phyloP scores from a whole-genome alignment of 2,329 filamentous ascomycete genomes.

The Beauveria asiatica region DNA sequence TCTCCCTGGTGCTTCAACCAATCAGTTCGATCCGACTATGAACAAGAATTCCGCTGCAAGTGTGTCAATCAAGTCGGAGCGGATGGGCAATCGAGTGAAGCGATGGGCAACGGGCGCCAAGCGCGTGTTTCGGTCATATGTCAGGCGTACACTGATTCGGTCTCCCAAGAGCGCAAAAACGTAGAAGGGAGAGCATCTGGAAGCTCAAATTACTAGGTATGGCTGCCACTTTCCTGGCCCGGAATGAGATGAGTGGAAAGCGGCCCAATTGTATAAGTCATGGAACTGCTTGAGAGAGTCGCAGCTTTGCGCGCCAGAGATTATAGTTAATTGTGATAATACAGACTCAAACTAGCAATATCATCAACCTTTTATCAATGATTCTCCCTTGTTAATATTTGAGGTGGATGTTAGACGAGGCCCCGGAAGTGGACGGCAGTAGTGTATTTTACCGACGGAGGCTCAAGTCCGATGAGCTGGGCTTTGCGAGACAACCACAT shows the following conservation, averaged over 20 bases:
- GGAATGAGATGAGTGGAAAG: neutral
- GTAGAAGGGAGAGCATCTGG: neutral
- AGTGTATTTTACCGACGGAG: neutral
- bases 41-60: conserved; percentile 2
- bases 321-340: neutral
- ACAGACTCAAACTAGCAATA: conserved; percentile 4
- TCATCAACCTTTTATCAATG: neutral
- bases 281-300: neutral
- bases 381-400: neutral
- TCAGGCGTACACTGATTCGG: conserved; percentile 25
- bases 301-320: neutral
- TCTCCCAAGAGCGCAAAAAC: conserved; percentile 14
- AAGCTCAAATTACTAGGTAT: neutral
- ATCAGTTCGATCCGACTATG: neutral
- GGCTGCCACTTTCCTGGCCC: neutral
- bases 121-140: conserved; percentile 23
- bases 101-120: conserved; percentile 28
- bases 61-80: conserved; percentile 15
- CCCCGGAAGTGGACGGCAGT: neutral
- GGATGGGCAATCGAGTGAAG: conserved; percentile 21
- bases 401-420: neutral
- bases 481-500: neutral
- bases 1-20: neutral
- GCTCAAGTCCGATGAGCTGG: neutral
- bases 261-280: neutral